Evolutionary conservation across 2,329 filamentous ascomycete species (phyloP), one percentile per base, ranked within the genome.

Genomic region (Talaromyces sp.): DNA sequence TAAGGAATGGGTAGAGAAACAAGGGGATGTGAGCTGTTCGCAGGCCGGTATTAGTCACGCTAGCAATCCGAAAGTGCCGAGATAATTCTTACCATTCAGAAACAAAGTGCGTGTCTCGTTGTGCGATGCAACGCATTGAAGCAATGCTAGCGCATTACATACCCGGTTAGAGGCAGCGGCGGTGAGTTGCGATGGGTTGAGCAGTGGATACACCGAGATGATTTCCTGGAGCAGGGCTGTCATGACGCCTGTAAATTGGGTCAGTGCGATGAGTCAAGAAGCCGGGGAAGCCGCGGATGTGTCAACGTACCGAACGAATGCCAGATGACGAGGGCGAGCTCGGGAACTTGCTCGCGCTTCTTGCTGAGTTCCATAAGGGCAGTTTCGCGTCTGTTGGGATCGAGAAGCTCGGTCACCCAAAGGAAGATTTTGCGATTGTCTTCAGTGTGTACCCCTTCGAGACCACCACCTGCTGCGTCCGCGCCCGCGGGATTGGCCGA

Each of bases 101-200:
- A 99, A 99, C 36, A 99, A 82, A 33, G 90, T 93, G 66, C 95
- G 86, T 25, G 95, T 99, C 73, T 99, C 95, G 68, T 96, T 96
- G 80, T 99, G 95, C 54, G 92, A 96, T 44, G 95, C 95, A 64
- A 99, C 95, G 72, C 95, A 99, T 78, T 99, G 95, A 54, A 99
- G 84, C 64, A 99, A 85, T 30, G 95, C 95, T 65, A 99, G 85
- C 42, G 95, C 95, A 77, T 99, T 99, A 81, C 95, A 99, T 62
- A 99, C 95, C 66, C 95, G 84, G 80, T 99, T 99, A 3, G 91
- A 96, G 17, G 95, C 93, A n/a, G 95, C 93, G 2, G 95, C 95
- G 8, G 95, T 99, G 70, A 99, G 85, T 79, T 98, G 93, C 56
- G 92, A 97, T 6, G 95, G 95, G 75, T 96, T 99, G 69, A 99